These are phyloP conservation scores for Phytophthora parvispora DNA, from an alignment of 352 stramenopile genomes.

Conservation along the genomic window DNA sequence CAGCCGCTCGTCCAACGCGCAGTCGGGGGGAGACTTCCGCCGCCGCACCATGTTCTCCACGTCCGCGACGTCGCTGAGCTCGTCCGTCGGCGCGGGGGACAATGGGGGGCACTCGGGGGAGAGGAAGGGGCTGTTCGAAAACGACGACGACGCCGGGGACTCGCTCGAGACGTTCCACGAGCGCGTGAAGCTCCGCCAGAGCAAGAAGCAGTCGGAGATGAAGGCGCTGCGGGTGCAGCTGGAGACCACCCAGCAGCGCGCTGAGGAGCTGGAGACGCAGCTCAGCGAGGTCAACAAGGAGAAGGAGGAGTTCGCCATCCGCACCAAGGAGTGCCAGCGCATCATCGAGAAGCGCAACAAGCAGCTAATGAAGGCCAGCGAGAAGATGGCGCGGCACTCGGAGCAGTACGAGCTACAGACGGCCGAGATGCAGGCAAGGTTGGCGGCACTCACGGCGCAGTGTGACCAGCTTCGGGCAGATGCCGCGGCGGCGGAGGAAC, in stretches of 20 bases:
- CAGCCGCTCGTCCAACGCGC: constrained; percentile 36
- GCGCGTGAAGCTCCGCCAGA: constrained; percentile 76
- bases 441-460: constrained; percentile 45
- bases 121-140: constrained; percentile 80
- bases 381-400: constrained; percentile 68
- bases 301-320: constrained; percentile 74
- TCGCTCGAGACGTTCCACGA: constrained; percentile 81
- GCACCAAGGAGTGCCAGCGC: constrained; percentile 82
- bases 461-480: constrained; percentile 46
- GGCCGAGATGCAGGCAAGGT: constrained; percentile 50
- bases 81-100: constrained; percentile 6
- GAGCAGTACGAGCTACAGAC: constrained; percentile 71
- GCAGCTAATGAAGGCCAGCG: constrained; percentile 86
- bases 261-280: constrained; percentile 45
- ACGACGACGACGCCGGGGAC: constrained; percentile 72
- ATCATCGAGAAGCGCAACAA: constrained; percentile 91
- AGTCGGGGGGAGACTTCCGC: constrained; percentile 34
- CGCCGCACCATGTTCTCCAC: constrained; percentile 57
- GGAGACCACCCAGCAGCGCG: constrained; percentile 39
- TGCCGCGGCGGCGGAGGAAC: constrained; percentile 31
- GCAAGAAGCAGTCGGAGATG: constrained; percentile 76
- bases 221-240: constrained; percentile 57
- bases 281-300: constrained; percentile 47
- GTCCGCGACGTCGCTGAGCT: constrained; percentile 30
- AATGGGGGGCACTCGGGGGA: constrained; percentile 37